Conservation (phyloP, 2,329 filamentous ascomycete species). For the Colletotrichum sp. region DNA sequence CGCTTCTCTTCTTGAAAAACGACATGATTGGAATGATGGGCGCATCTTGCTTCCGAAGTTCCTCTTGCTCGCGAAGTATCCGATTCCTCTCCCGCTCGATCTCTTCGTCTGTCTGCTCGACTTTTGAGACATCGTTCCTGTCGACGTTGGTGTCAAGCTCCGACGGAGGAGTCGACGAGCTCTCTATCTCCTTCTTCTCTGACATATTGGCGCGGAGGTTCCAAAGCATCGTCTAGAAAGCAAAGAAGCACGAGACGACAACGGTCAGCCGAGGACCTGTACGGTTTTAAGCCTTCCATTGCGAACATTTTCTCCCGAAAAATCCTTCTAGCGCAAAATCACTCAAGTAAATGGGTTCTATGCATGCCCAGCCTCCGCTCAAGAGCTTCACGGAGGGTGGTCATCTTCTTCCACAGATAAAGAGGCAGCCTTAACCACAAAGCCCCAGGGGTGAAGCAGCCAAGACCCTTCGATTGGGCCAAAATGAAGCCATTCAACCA, state of each 20-base stretch:
- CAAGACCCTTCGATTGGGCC: not conserved
- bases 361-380: not conserved
- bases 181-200: not conserved
- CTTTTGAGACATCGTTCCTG: not conserved
- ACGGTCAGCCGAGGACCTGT: not conserved
- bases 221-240: not conserved
- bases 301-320: not conserved
- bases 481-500: not conserved
- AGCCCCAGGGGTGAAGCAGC: not conserved
- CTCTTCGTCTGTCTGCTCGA: not conserved
- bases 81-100: slow-evolving; percentile 3
- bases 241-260: not conserved
- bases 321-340: not conserved
- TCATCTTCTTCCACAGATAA: not conserved
- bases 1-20: slow-evolving; percentile 25
- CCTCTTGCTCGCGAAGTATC: slow-evolving; percentile 16
- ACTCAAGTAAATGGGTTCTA: not conserved
- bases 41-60: slow-evolving; percentile 26
- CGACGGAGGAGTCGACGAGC: not conserved
- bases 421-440: not conserved
- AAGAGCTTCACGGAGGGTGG: not conserved
- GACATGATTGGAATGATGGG: slow-evolving; percentile 28
- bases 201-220: not conserved
- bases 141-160: not conserved
- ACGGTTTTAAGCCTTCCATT: not conserved